A percentile compares a stretch with the other conserved stretches of the same genome.
Conservation (phyloP, 208 protist species). For the Herpetomonas samuelpessoai region DNA sequence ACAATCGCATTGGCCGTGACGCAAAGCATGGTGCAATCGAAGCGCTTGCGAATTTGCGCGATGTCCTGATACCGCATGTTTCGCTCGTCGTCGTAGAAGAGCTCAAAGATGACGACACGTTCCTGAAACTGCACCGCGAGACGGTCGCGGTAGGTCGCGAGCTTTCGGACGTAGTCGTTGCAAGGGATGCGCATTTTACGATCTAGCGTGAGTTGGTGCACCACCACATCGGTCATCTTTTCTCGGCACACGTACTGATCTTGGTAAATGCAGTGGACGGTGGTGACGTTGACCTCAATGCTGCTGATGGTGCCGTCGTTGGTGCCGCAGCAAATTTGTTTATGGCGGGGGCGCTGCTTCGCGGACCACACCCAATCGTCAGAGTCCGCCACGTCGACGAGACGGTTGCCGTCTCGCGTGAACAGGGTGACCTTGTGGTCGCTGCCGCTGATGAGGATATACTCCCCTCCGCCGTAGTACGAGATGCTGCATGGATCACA, state of each 20-base stretch:
- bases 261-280: slow-evolving; percentile 93
- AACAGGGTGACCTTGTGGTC: slow-evolving; percentile 90
- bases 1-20: slow-evolving; percentile 90
- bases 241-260: slow-evolving; percentile 96
- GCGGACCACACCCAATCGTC: slow-evolving; percentile 89
- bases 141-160: slow-evolving; percentile 93
- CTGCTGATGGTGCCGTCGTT: slow-evolving; percentile 90
- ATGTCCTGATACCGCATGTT: slow-evolving; percentile 89
- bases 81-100: slow-evolving; percentile 88
- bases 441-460: slow-evolving; percentile 92
- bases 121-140: slow-evolving; percentile 95
- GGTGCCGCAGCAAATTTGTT: slow-evolving; percentile 82
- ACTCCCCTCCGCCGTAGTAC: slow-evolving; percentile 92
- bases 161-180: slow-evolving; percentile 94
- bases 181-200: slow-evolving; percentile 87
- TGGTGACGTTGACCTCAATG: slow-evolving; percentile 84
- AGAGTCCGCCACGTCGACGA: slow-evolving; percentile 66
- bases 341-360: slow-evolving; percentile 72
- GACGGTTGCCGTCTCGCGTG: slow-evolving; percentile 83
- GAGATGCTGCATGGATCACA: slow-evolving; percentile 94
- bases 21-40: slow-evolving; percentile 93
- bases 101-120: slow-evolving; percentile 93
- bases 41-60: slow-evolving; percentile 88
- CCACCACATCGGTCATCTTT: slow-evolving; percentile 94
- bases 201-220: slow-evolving; percentile 93